Base-by-base conservation (phyloP, 768 basidiomycete species). In the Russula lepida region DNA sequence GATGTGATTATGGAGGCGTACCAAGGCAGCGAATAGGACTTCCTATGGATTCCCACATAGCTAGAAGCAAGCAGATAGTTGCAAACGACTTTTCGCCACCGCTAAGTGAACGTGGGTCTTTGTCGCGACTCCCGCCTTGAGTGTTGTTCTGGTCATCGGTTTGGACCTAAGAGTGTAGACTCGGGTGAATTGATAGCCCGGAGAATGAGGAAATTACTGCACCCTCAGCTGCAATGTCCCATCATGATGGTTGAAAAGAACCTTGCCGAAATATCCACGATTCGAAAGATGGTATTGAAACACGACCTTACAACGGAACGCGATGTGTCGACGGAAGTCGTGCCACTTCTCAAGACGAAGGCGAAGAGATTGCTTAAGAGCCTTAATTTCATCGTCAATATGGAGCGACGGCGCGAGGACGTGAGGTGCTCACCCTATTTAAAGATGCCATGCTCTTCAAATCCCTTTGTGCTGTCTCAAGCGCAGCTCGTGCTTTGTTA, bases 51-150 rank as follows among this genome's bases (percentile, higher is more conserved):
- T 97, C 91, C 97, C 97, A 99, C 48, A 99, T 78, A 4, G 97
- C 86, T n/a, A 98, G 76, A 50, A 99, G 76, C 54, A 99, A 73
- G 67, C 93, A 95, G 64, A 98, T 92, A 0, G 95, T 98, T 6
- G 94, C 90, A 74, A 97, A 99, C 7, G 92, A 95, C 73, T 97
- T 95, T 72, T 98, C 95, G 41, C 95, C 95, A 50, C 95, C 95
- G 66, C 89, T 92, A 19, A 95, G 78, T 32, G 88, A 88, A 39
- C 84, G 85, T 4, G 92, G 88, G 69, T 94, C 89, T 72, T 92
- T 92, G 67, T 92, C 89, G 35, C 80, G 77, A 25, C 70, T 68
- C 28, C 65, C 74, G 4, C 76, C 80, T 71, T 86, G 84, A 0
- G 85, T 84, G 32, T 77, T 75, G 15, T 79, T 75, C 68, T 86